Base-by-base conservation (phyloP, 768 basidiomycete species). In the Macrocybe gigantea region DNA sequence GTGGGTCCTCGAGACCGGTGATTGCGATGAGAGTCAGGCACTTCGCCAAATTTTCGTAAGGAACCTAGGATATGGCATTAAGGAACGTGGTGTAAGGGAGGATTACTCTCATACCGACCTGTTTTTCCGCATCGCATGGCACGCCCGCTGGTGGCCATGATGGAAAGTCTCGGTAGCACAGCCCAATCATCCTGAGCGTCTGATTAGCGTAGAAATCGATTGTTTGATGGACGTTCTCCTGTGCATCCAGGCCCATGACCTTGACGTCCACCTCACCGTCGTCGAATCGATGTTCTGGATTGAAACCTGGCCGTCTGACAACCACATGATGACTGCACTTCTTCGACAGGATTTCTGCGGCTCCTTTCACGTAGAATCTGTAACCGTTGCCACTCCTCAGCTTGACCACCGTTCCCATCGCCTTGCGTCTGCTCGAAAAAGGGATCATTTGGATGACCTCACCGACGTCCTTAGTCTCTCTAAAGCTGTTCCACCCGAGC, bases 141-240 rank as follows among this genome's bases (percentile, higher is more conserved):
- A 22, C 22, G 22, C 12, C 38, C 7, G 14, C 12, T 9, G 38
- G 85, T 10, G 87, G 87, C 87, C 87, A 88, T 1, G 62, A 54
- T 12, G 74, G 58, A 46, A 87, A 82, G 59, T 89, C 87, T 41
- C 78, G 75, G 57, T 88, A 88, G 62, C 86, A 88, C 44, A 88
- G 60, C 1, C 84, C 84, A 54, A 89, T 81, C 6, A 88, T 88
- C 41, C 86, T 78, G 22, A 88, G 74, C 8, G 77, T 80, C 66
- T 89, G 86, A 56, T 84, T 83, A 53, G 87, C 86, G 62, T 89
- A 89, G 64, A 87, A 86, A 54, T 85, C 84, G 66, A 85, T 88
- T 10, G 87, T 87, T 29, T 9, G 38, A n/a, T n/a, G 14, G 14
- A 40, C 29, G 38, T 14, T 40, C 14, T 7, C 29, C 29, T 40